A percentile compares a stretch with the other conserved stretches of the same genome.
phyloP scores from a whole-genome alignment of 371 early-diverging fungal species.

The Catenaria anguillulae region DNA sequence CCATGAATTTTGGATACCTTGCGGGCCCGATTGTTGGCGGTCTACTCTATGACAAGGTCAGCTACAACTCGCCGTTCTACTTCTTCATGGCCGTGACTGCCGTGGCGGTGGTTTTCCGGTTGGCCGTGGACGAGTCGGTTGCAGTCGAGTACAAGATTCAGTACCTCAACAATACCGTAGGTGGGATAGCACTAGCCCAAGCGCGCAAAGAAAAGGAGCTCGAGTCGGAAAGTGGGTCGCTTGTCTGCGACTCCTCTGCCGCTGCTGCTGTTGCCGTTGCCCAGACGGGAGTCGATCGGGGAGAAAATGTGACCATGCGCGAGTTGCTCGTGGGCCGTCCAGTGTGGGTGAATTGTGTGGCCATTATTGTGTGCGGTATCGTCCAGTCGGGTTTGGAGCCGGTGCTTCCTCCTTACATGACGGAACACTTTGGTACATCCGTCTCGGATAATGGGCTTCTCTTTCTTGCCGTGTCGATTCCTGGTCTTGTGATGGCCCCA shows the following conservation, averaged over 20 bases:
- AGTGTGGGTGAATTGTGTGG: neutral
- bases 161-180: no score
- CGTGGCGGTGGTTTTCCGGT: neutral
- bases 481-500: neutral
- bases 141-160: neutral
- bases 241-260: no score
- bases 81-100: conserved; percentile 22
- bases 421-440: neutral
- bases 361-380: neutral
- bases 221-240: no score
- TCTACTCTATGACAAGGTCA: conserved; percentile 45
- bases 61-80: conserved; percentile 49
- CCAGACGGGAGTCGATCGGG: neutral
- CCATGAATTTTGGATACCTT: conserved; percentile 53
- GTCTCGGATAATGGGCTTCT: neutral
- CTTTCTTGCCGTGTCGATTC: neutral
- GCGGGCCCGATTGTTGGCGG: conserved; percentile 68
- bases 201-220: no score
- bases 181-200: no score
- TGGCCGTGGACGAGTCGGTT: neutral
- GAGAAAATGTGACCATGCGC: neutral
- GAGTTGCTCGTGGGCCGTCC: neutral
- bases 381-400: neutral
- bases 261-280: neutral
- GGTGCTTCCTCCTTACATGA: neutral